Conservation (phyloP, 495 filamentous ascomycete species). For the Neurospora sp. region DNA sequence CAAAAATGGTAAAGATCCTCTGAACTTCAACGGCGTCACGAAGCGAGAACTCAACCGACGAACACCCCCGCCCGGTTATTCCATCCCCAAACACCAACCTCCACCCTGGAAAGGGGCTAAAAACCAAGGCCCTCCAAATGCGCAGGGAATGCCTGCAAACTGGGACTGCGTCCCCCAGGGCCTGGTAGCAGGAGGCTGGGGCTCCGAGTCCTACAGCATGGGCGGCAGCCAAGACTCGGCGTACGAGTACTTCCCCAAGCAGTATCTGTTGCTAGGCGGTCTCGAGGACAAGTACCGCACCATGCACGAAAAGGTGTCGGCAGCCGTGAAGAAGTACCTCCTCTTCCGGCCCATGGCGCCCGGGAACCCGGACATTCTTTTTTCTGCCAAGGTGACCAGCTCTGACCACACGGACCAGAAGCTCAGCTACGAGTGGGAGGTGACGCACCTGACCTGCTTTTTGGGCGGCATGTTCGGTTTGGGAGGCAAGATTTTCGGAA, state of each 20-base stretch:
- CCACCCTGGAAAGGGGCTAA: not conserved
- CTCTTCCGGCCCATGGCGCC: constrained; percentile 79
- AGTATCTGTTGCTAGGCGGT: constrained; percentile 71
- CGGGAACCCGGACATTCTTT: constrained; percentile 63
- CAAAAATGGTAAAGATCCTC: not conserved
- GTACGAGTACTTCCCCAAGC: constrained; percentile 92
- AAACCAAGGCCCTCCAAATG: not conserved
- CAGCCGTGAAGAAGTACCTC: constrained; percentile 62
- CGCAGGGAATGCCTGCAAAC: constrained; percentile 15
- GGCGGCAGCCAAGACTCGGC: constrained; percentile 82
- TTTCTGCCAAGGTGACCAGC: constrained; percentile 45
- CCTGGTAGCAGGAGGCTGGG: constrained; percentile 28
- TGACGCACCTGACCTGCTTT: constrained; percentile 79
- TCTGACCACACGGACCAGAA: constrained; percentile 27
- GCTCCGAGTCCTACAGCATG: constrained; percentile 40
- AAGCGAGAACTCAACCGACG: not conserved
- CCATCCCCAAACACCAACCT: not conserved
- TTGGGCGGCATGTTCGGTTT: constrained; percentile 89
- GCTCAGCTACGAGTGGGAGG: constrained; percentile 44
- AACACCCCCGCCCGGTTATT: not conserved
- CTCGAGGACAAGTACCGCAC: constrained; percentile 65
- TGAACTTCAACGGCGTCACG: not conserved
- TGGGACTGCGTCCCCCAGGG: constrained; percentile 47
- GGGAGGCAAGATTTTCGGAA: constrained; percentile 74
- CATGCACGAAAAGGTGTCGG: constrained; percentile 67